Evolutionary conservation across 2,329 filamentous ascomycete genomes (phyloP).

Genomic region (Blastomyces silverae): DNA sequence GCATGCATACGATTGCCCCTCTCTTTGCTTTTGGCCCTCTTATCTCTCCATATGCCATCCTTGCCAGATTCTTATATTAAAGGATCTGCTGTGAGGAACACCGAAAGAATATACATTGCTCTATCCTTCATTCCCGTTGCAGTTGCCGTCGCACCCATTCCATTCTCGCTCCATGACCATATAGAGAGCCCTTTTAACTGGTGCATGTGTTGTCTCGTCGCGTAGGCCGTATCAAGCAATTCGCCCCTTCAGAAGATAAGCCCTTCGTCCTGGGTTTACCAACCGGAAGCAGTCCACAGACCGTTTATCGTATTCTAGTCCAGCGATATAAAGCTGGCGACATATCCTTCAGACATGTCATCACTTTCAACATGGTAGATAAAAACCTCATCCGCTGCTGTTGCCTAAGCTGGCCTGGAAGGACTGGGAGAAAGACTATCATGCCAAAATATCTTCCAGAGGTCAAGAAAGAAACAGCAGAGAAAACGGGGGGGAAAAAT

Average conservation of each 20-base stretch:
- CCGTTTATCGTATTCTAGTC: conserved; percentile 71
- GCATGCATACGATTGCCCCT: conserved; percentile 43
- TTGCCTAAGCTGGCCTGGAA: not conserved
- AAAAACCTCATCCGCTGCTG: not conserved
- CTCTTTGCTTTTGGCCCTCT: conserved; percentile 7
- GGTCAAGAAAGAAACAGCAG: conserved; percentile 1
- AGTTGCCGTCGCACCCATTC: conserved; percentile 6
- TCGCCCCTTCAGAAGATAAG: conserved; percentile 62
- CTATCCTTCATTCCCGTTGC: not conserved
- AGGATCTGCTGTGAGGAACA: not conserved
- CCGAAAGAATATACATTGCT: not conserved
- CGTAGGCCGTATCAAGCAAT: conserved; percentile 67
- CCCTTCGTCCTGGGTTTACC: conserved; percentile 79
- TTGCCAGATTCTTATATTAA: not conserved
- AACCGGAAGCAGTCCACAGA: conserved; percentile 72
- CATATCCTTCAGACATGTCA: conserved; percentile 79
- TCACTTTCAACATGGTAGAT: conserved; percentile 83
- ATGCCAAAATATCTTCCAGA: not conserved
- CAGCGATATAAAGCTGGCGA: conserved; percentile 41
- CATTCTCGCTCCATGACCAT: conserved; percentile 1
- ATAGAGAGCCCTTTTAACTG: not conserved
- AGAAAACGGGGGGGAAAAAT: not conserved
- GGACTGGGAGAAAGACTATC: not conserved
- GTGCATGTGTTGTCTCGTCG: not conserved
- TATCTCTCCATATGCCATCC: not conserved